Evolutionary conservation across 352 stramenopile genomes (phyloP).

Genomic region (Phytophthora syringae): DNA sequence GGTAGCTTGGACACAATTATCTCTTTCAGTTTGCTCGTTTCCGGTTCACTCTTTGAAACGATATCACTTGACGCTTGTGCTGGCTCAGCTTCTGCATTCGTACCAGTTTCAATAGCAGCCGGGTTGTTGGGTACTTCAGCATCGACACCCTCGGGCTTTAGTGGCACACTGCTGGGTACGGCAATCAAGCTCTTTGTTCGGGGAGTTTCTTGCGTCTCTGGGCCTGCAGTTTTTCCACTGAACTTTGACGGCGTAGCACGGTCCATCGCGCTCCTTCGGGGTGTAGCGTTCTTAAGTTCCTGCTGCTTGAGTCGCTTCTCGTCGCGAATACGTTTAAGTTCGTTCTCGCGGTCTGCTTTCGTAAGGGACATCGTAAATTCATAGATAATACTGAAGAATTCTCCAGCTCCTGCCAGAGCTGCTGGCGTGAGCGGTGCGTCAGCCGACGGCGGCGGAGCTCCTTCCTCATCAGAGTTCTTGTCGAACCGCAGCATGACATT

Average conservation of each 20-base stretch:
- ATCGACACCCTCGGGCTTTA: background rate
- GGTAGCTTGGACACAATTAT: background rate
- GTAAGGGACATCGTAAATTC: slow-evolving; percentile 81
- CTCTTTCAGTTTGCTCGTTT: slow-evolving; percentile 28
- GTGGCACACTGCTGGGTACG: background rate
- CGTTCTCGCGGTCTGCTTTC: slow-evolving; percentile 81
- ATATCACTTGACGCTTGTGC: background rate
- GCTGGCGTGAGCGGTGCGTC: slow-evolving; percentile 30
- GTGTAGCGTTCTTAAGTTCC: slow-evolving; percentile 52
- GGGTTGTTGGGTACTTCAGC: slow-evolving; percentile 13
- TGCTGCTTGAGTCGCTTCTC: slow-evolving; percentile 65
- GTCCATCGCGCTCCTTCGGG: slow-evolving; percentile 43
- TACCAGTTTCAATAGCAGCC: background rate
- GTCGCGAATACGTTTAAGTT: slow-evolving; percentile 71
- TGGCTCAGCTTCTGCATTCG: background rate
- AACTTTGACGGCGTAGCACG: slow-evolving; percentile 14
- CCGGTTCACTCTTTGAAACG: background rate
- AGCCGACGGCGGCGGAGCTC: slow-evolving; percentile 10
- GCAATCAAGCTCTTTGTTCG: slow-evolving; percentile 19
- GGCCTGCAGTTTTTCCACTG: slow-evolving; percentile 19
- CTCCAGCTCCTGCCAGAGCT: slow-evolving; percentile 47
- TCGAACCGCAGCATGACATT: slow-evolving; percentile 75
- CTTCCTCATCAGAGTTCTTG: slow-evolving; percentile 45
- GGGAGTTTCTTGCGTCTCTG: slow-evolving; percentile 36
- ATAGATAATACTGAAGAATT: slow-evolving; percentile 80